These are phyloP conservation scores for Pontederia paniculata DNA, from an alignment of 176 grass and related monocot genomes.

Conservation along the genomic window DNA sequence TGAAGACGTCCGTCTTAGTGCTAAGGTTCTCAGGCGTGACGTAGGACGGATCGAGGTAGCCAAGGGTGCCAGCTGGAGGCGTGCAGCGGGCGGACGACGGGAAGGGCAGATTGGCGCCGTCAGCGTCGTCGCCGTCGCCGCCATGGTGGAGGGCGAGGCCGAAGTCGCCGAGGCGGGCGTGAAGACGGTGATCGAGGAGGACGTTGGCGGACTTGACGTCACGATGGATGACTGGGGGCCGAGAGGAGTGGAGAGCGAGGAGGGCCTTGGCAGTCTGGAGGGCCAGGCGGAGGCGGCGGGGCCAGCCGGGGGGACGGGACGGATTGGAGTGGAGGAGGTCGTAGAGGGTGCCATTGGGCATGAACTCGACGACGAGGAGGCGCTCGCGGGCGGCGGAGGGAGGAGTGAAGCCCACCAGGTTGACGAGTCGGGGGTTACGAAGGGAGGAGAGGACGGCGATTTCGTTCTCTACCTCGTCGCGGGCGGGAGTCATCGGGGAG, in stretches of 20 bases:
- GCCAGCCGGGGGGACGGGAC: constrained; percentile 41
- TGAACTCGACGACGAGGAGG: constrained; percentile 79
- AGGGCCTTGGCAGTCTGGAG: constrained; percentile 76
- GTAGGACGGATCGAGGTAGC: constrained; percentile 92
- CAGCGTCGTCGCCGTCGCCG: constrained; percentile 14
- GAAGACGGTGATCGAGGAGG: constrained; percentile 57
- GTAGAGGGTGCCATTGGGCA: constrained; percentile 94
- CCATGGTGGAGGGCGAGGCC: constrained; percentile 48
- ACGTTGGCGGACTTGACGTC: constrained; percentile 79
- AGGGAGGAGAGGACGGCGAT: constrained; percentile 76
- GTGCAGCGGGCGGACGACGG: constrained; percentile 17
- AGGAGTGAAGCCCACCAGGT: constrained; percentile 76
- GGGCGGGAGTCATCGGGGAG: neutral
- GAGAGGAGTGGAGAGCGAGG: constrained; percentile 56
- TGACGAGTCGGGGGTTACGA: constrained; percentile 65
- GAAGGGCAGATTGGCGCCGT: constrained; percentile 5
- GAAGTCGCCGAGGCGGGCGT: constrained; percentile 88
- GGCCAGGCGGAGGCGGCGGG: constrained; percentile 62
- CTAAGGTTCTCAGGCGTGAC: constrained; percentile 90
- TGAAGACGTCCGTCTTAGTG: constrained; percentile 99
- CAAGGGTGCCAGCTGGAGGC: constrained; percentile 69
- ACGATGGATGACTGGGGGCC: constrained; percentile 62
- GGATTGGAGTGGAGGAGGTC: constrained; percentile 78
- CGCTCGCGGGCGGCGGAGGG: constrained; percentile 19
- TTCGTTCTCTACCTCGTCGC: constrained; percentile 97